Percentiles rank a stretch among this genome's conserved stretches.
These are phyloP conservation scores for Apiospora kogelbergensis DNA, from an alignment of 2,329 filamentous ascomycete species.

Conservation along the genomic window DNA sequence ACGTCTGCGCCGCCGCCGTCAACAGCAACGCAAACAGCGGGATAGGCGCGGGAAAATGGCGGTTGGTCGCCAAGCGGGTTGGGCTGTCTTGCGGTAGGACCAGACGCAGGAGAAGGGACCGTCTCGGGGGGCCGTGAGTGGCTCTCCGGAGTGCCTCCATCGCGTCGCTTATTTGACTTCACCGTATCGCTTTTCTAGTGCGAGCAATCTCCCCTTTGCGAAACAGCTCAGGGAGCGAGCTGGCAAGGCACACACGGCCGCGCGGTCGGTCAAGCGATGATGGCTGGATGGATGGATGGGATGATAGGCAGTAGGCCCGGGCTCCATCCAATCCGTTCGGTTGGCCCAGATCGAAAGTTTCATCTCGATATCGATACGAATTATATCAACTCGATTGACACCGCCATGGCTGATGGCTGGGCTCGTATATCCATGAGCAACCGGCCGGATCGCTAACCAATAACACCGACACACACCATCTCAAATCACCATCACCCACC, in stretches of 20 bases:
- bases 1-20: background rate
- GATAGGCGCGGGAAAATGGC: conserved; percentile 1
- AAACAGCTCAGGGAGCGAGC: background rate
- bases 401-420: background rate
- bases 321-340: background rate
- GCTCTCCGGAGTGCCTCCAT: background rate
- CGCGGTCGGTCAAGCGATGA: background rate
- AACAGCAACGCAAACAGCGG: background rate
- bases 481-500: background rate
- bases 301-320: background rate
- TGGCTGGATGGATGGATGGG: background rate
- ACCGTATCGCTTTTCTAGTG: background rate
- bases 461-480: background rate
- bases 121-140: background rate
- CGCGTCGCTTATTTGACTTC: background rate
- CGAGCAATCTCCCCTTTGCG: background rate
- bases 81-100: background rate
- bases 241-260: background rate
- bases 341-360: conserved; percentile 6
- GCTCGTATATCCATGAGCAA: background rate
- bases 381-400: background rate
- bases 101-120: background rate
- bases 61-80: background rate
- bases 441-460: background rate
- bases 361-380: conserved; percentile 3